Evolutionary conservation across 352 stramenopile genomes (phyloP).

Genomic region (Aphanomyces cochlioides): DNA sequence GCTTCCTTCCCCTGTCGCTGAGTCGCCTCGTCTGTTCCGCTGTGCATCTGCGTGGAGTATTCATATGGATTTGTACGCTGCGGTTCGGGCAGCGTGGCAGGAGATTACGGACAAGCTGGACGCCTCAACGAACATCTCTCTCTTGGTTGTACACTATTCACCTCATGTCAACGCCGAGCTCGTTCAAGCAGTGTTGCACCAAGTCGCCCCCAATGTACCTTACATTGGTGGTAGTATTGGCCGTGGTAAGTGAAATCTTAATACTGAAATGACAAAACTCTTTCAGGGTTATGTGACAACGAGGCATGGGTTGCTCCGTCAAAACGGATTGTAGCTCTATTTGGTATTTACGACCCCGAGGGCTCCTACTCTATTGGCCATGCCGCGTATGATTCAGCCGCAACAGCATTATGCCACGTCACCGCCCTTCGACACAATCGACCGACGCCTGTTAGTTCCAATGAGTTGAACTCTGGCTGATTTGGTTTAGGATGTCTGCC

Average conservation of each 20-base stretch:
- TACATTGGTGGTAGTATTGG: conserved; percentile 19
- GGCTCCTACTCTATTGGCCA: conserved; percentile 5
- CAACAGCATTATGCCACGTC: not conserved
- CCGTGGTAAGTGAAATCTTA: not conserved
- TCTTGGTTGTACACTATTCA: conserved; percentile 20
- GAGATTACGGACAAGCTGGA: not conserved
- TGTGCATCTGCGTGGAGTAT: conserved; percentile 14
- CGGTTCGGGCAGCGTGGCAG: not conserved
- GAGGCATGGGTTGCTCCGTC: conserved; percentile 8
- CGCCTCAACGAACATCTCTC: not conserved
- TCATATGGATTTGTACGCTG: not conserved
- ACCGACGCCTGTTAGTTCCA: too few relatives aligned
- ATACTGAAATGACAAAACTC: too few relatives aligned
- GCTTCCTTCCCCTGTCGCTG: not conserved
- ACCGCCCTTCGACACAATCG: not conserved
- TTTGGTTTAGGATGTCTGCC: conserved; percentile 1
- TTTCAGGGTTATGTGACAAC: conserved; percentile 14
- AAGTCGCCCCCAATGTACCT: conserved; percentile 3
- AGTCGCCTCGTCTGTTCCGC: not conserved
- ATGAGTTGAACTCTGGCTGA: too few relatives aligned
- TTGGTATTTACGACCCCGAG: conserved; percentile 14
- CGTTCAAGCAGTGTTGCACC: not conserved
- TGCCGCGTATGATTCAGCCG: conserved; percentile 17
- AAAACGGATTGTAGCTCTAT: conserved; percentile 14
- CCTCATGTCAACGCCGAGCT: not conserved